Evolutionary conservation across 805 yeast species (phyloP), one percentile per base, ranked within the genome.

Genomic region (Spathaspora gorwiae): DNA sequence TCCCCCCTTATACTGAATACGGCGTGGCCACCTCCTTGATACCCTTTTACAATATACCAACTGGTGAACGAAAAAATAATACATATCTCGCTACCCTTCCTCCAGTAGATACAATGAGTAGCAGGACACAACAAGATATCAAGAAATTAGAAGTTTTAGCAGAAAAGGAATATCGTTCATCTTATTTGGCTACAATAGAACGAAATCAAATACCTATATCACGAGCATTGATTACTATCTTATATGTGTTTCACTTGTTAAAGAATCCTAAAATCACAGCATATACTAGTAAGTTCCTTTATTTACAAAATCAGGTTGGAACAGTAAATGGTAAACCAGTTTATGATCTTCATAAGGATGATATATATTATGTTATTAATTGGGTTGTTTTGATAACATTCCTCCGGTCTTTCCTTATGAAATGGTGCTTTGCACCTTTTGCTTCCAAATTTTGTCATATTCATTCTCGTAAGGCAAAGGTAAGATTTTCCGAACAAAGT

Each of bases 401-500:
- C 43, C 56, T 83, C 32, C 70, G 95, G 50, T 75, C 85, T 5
- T 61, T 75, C n/a, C 52, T 78, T 32, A 83, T 87, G 82, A 72
- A 75, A 43, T 76, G 66, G 50, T 52, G 79, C 8, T 73, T 85
- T 40, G 71, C 67, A 44, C 89, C 90, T 14, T 55, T 81, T 40
- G 88, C 88, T 2, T 52, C 52, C 7, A 46, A 42, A 39, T 46
- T 43, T 7, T 59, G 69, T 39, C 68, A 76, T 24, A 79, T 86
- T 40, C 62, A 62, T 35, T 64, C 73, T 2, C 61, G 60, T 12
- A 82, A 80, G 54, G 77, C 84, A 0, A 68, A 72, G 19, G 78
- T 78, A 45, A 75, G 96, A 47, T 89, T 87, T 59, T 85, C 88
- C 46, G 97, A 89, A 64, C 97, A 89, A 69, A 82, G 88, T 42